phyloP scores from a whole-genome alignment of 1,284 basidiomycete genomes.

The Apiotrichum montevideense region DNA sequence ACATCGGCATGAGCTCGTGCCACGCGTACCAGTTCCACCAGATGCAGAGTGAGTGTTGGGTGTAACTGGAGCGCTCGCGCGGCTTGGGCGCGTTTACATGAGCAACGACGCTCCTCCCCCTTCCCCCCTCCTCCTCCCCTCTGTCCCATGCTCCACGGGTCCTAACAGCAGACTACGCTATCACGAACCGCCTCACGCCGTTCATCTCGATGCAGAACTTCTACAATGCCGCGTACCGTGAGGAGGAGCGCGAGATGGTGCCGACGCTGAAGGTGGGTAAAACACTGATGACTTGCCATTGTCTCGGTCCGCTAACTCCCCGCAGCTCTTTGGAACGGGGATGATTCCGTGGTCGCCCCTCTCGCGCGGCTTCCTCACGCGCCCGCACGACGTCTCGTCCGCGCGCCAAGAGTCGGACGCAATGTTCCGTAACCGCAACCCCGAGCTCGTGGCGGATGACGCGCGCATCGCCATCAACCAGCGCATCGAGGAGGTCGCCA shows the following conservation, averaged over 20 bases:
- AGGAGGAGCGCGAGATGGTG: slow-evolving; percentile 58
- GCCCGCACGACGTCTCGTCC: slow-evolving; percentile 23
- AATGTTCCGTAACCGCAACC: slow-evolving; percentile 8
- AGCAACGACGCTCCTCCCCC: too few relatives aligned
- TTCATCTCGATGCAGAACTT: slow-evolving; percentile 68
- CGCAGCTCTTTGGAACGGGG: slow-evolving; percentile 41
- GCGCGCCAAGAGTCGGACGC: slow-evolving; percentile 22
- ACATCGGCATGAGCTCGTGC: slow-evolving; percentile 58
- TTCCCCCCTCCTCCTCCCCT: too few relatives aligned
- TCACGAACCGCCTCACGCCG: slow-evolving; percentile 55
- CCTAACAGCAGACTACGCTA: slow-evolving; percentile 38
- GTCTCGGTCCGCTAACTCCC: slow-evolving; percentile 1
- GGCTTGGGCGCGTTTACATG: neutral
- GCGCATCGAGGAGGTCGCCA: slow-evolving; percentile 54
- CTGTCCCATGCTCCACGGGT: too few relatives aligned
- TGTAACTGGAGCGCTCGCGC: neutral
- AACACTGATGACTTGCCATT: too few relatives aligned
- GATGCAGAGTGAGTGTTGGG: slow-evolving; percentile 39
- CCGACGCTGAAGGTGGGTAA: slow-evolving; percentile 37
- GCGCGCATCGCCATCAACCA: slow-evolving; percentile 32
- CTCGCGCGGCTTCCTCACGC: slow-evolving; percentile 26
- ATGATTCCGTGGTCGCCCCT: slow-evolving; percentile 47
- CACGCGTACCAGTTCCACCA: slow-evolving; percentile 47
- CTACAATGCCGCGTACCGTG: slow-evolving; percentile 53
- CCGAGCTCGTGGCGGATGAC: slow-evolving; percentile 3